Evolutionary conservation across 2,329 filamentous ascomycete genomes (phyloP).

Genomic region (Cladosporium sp.): DNA sequence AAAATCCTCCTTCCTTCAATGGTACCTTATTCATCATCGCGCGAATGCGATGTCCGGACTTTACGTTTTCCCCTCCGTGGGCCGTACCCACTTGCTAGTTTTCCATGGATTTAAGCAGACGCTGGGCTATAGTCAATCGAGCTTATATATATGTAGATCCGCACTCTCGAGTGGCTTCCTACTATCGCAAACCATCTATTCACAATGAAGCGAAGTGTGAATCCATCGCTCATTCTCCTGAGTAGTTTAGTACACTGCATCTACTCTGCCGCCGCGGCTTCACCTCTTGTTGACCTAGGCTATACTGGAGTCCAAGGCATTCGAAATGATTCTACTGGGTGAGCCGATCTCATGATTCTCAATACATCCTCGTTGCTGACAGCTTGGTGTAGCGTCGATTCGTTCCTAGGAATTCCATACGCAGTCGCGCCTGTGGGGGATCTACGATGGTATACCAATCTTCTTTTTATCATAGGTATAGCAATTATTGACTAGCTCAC

Average conservation of each 20-base stretch:
- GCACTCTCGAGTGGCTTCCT: not conserved
- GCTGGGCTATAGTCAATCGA: not conserved
- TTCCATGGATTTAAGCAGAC: not conserved
- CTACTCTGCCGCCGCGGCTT: not conserved
- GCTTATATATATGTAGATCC: not conserved
- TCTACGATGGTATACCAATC: slow-evolving; percentile 35
- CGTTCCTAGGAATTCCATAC: slow-evolving; percentile 30
- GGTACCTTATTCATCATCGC: not conserved
- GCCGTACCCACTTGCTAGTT: not conserved
- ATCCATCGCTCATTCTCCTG: not conserved
- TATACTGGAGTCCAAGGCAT: not conserved
- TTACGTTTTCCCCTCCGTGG: not conserved
- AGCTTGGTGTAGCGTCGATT: not conserved
- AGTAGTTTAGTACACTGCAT: not conserved
- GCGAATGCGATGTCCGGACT: not conserved
- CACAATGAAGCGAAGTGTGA: not conserved
- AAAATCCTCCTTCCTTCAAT: not conserved
- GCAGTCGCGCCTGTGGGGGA: slow-evolving; percentile 34
- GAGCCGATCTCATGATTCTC: too few species aligned
- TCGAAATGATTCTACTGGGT: not conserved
- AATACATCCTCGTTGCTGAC: not conserved
- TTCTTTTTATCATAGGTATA: not conserved
- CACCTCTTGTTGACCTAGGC: not conserved
- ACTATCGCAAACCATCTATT: not conserved
- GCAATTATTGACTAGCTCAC: not conserved